Base-by-base conservation (phyloP, 2,329 filamentous ascomycete genomes). In the Talaromyces piceae region DNA sequence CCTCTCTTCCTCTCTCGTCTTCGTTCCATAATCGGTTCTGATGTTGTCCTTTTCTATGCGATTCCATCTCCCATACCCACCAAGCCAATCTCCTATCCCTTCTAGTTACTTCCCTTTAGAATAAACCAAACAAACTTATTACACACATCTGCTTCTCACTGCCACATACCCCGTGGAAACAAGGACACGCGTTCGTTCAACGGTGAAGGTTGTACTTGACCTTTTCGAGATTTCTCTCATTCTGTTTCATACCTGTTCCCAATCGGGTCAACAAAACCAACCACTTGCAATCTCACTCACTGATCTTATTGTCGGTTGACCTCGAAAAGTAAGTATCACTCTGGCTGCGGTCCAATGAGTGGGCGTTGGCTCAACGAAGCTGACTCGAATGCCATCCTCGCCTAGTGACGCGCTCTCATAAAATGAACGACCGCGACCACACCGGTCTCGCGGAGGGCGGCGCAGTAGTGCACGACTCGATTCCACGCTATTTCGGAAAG, bases 391-490 rank as follows among this genome's bases (percentile, higher is more conserved):
- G 1, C 16, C 33, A n/a, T 37, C 4, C 33, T n/a, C 5, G 39
- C 13, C 23, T 61, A 95, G 91, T 98, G 91, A 96, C 93, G 77
- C 91, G 93, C 70, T 94, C 91, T 59, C 88, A 91, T 82, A 98
- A 97, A 79, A 82, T 79, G 77, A 95, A 90, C 75, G 89, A 95
- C 73, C 91, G 91, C 74, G 87, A 94, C 78, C 87, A 95, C 76
- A 82, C 83, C 63, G 86, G 80, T 64, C 74, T 88, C 60, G 84
- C 86, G 59, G 87, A 93, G 62, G 87, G 86, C 67, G 83, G 81
- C 52, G 83, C 81, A 55, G 70, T 77, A 47, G 77, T 82, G 50
- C 79, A 86, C 58, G 86, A 93, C 60, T 80, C 86, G 63, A 75
- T 95, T 25, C 91, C 93, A 65, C 88, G 90, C 66, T 97, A 87